Percentiles rank a stretch among this genome's conserved stretches.
These are phyloP conservation scores for Geranium brycei DNA, from an alignment of 345 rosid species.

Conservation along the genomic window DNA sequence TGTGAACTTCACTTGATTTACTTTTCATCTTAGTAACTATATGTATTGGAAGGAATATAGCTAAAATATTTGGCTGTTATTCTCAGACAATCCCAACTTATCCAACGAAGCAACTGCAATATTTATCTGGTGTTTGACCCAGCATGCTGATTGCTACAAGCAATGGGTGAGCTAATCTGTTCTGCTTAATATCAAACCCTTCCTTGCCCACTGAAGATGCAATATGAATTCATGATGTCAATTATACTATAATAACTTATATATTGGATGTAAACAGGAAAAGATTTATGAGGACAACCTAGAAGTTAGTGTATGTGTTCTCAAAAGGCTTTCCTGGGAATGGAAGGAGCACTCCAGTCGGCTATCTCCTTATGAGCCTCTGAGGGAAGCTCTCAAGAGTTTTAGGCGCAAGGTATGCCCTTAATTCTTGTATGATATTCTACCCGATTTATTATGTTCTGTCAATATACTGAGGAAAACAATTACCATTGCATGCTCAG, in stretches of 20 bases:
- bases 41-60: neutral
- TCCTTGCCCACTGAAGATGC: neutral
- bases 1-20: neutral
- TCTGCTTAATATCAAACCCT: neutral
- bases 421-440: neutral
- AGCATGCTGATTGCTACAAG: slow-evolving; percentile 38
- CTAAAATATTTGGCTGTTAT: neutral
- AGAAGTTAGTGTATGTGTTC: slow-evolving; percentile 30
- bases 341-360: slow-evolving; percentile 31
- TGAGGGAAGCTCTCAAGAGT: slow-evolving; percentile 31
- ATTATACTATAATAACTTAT: too few species aligned
- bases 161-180: slow-evolving; percentile 34
- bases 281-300: slow-evolving; percentile 35
- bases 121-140: slow-evolving; percentile 44
- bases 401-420: slow-evolving; percentile 39
- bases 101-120: slow-evolving; percentile 33
- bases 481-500: too few species aligned
- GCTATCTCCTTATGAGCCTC: slow-evolving; percentile 17
- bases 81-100: slow-evolving; percentile 29
- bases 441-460: neutral
- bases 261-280: slow-evolving; percentile 22
- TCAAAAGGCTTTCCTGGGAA: slow-evolving; percentile 31
- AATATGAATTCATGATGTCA: too few species aligned
- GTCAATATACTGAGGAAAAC: too few species aligned
- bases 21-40: neutral